These are phyloP conservation scores for Chlorella vulgaris DNA, from an alignment of 139 green algal species.

Conservation along the genomic window DNA sequence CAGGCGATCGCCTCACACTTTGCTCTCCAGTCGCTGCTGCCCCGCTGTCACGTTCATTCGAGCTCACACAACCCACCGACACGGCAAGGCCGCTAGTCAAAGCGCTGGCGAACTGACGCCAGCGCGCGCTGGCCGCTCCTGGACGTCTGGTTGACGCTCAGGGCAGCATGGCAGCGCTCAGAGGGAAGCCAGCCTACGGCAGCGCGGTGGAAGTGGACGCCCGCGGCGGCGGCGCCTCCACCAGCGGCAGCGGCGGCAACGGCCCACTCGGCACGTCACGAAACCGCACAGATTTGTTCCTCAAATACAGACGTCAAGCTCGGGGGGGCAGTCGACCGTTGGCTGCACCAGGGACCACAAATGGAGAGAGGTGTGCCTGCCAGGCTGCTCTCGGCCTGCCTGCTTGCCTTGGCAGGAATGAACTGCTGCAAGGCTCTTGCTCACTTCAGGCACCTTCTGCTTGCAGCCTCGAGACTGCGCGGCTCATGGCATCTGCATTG, in stretches of 20 bases:
- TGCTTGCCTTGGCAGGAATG: too few species aligned
- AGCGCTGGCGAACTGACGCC: too few species aligned
- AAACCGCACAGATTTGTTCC: conserved; percentile 59
- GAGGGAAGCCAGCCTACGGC: conserved; percentile 16
- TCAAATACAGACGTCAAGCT: conserved; percentile 58
- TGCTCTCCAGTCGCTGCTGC: too few species aligned
- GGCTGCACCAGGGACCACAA: background rate
- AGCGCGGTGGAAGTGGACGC: conserved; percentile 17
- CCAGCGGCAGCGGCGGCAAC: conserved; percentile 16
- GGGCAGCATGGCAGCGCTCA: background rate
- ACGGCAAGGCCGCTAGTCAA: too few species aligned
- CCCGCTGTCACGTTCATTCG: too few species aligned
- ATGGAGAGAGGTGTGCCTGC: background rate
- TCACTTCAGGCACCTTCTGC: background rate
- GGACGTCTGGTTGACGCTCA: background rate
- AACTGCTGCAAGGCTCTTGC: too few species aligned
- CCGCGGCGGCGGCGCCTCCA: conserved; percentile 11
- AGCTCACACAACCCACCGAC: too few species aligned
- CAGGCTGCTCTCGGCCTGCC: too few species aligned
- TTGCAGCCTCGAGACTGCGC: conserved; percentile 41
- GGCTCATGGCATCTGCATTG: conserved; percentile 55
- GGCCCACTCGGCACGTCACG: conserved; percentile 40
- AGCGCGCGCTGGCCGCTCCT: background rate
- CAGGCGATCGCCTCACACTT: too few species aligned
- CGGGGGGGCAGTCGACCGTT: conserved; percentile 27